Evolutionary conservation across 441 rosid species (phyloP).

Genomic region (Melastoma candidum): DNA sequence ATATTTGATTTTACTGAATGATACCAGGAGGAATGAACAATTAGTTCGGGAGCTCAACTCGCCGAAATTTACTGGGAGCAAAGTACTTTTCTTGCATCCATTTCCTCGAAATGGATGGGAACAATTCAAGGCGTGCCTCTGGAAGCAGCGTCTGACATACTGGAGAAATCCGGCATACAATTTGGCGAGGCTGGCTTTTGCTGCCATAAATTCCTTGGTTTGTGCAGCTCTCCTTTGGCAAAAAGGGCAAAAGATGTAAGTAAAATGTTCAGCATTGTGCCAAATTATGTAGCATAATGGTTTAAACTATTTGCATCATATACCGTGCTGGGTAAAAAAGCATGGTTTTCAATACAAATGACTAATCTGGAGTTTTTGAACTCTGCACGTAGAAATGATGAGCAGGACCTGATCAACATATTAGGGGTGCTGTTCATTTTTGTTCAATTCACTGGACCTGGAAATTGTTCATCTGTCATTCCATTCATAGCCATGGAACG

Average conservation of each 20-base stretch:
- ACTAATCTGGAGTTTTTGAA: too few relatives aligned
- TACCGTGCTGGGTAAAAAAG: too few relatives aligned
- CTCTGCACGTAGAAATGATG: conserved; percentile 27
- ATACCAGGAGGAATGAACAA: conserved; percentile 16
- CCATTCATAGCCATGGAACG: conserved; percentile 43
- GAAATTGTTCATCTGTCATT: conserved; percentile 44
- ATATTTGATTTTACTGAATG: too few relatives aligned
- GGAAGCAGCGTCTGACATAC: conserved; percentile 21
- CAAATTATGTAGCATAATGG: too few relatives aligned
- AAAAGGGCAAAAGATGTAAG: conserved; percentile 24
- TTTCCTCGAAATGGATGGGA: conserved; percentile 17
- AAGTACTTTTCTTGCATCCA: conserved; percentile 9
- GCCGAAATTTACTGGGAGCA: conserved; percentile 8
- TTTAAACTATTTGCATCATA: too few relatives aligned
- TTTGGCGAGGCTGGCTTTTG: conserved; percentile 14
- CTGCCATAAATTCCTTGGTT: conserved; percentile 12
- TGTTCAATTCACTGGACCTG: conserved; percentile 40
- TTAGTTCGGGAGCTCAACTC: conserved; percentile 13
- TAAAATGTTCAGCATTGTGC: too few relatives aligned
- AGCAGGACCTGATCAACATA: conserved; percentile 48
- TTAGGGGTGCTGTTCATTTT: conserved; percentile 44
- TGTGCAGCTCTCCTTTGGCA: conserved; percentile 23
- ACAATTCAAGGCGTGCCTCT: conserved; percentile 24
- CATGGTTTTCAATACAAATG: too few relatives aligned
- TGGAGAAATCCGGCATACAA: conserved; percentile 26